These are phyloP conservation scores for Yarrowia osloensis DNA, from an alignment of 805 yeast species.

Conservation along the genomic window DNA sequence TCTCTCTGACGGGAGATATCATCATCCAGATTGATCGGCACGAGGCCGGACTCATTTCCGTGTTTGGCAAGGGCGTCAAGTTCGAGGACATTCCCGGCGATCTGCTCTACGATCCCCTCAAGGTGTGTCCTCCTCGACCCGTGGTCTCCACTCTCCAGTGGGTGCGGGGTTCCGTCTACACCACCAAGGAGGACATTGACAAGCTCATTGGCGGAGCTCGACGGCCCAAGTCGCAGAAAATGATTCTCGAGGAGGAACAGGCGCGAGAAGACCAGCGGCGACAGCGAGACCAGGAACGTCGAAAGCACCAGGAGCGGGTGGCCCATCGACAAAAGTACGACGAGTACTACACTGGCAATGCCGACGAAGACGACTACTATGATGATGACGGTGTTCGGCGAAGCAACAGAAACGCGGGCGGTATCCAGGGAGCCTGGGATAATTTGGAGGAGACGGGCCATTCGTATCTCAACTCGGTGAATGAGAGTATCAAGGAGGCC, in stretches of 20 bases:
- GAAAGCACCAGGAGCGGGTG: constrained; percentile 10
- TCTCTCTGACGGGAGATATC: constrained; percentile 47
- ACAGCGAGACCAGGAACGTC: constrained; percentile 28
- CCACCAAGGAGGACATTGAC: constrained; percentile 65
- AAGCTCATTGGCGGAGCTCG: constrained; percentile 70
- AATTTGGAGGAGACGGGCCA: constrained; percentile 49
- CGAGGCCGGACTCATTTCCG: constrained; percentile 55
- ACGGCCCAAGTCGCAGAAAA: constrained; percentile 58
- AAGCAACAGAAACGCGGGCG: constrained; percentile 44
- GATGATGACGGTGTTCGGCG: constrained; percentile 32
- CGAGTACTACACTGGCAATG: neutral
- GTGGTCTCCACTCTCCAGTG: constrained; percentile 75
- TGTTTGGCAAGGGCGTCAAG: constrained; percentile 49
- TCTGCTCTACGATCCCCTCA: constrained; percentile 65
- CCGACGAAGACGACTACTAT: neutral
- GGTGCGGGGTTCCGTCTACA: constrained; percentile 74
- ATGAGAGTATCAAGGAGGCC: constrained; percentile 38
- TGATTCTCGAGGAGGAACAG: constrained; percentile 39
- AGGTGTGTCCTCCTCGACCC: constrained; percentile 77
- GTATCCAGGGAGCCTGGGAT: constrained; percentile 48
- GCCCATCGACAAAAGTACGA: constrained; percentile 3
- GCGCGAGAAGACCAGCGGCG: constrained; percentile 38
- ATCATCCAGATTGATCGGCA: constrained; percentile 56
- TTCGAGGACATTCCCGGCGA: constrained; percentile 48
- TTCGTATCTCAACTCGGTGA: constrained; percentile 50